phyloP scores from a whole-genome alignment of 148 eudicot genomes.

The Camellia japonica region DNA sequence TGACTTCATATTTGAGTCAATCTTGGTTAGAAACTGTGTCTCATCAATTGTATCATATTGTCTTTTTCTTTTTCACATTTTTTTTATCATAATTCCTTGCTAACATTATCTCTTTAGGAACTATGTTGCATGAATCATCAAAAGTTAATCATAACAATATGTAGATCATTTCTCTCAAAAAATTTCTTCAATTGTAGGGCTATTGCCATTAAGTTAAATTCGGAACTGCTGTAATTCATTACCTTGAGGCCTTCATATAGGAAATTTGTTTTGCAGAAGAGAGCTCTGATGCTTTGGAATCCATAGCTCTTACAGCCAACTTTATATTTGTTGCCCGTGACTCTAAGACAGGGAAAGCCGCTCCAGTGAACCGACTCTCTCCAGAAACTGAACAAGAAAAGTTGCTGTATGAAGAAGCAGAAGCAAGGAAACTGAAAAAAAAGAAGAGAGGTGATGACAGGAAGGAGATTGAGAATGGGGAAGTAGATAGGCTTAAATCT shows the following conservation, averaged over 20 bases:
- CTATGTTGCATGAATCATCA: not conserved
- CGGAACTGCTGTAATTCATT: not conserved
- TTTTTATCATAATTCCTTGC: not conserved
- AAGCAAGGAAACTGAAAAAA: slow-evolving; percentile 68
- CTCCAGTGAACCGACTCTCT: slow-evolving; percentile 74
- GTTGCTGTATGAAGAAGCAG: slow-evolving; percentile 70
- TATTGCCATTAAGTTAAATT: not conserved
- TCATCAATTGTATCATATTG: not conserved
- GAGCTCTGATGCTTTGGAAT: slow-evolving; percentile 35
- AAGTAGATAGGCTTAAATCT: slow-evolving; percentile 39
- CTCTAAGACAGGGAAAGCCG: slow-evolving; percentile 83
- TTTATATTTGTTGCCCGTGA: slow-evolving; percentile 98
- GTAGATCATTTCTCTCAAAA: not conserved
- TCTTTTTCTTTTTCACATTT: not conserved
- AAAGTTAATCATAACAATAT: not conserved
- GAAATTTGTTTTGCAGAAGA: slow-evolving; percentile 37
- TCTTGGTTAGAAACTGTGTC: too few species aligned
- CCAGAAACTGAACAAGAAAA: slow-evolving; percentile 84
- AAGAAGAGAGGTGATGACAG: slow-evolving; percentile 43
- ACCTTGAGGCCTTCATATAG: not conserved
- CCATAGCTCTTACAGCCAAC: slow-evolving; percentile 79
- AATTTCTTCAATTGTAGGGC: not conserved
- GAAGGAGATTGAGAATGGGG: slow-evolving; percentile 46
- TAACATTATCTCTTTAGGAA: not conserved
- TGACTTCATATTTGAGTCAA: not conserved